Conservation (phyloP, 1,139 yeast genomes). For the Zygotorulaspora mrakii region DNA sequence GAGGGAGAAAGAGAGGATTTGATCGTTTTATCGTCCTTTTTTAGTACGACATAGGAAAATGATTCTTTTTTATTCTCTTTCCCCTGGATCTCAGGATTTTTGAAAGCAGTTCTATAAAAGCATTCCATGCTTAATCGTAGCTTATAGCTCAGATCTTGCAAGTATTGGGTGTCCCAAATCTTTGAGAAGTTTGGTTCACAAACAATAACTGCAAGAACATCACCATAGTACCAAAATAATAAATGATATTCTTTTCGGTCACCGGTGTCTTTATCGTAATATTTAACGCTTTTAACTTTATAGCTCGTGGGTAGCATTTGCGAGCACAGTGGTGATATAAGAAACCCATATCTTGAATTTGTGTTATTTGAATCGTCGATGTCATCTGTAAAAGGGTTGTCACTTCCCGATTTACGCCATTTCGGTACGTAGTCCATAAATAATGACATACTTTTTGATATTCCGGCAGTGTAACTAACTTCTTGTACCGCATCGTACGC, state of each 20-base stretch:
- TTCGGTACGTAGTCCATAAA: slow-evolving; percentile 31
- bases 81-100: neutral
- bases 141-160: slow-evolving; percentile 26
- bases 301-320: slow-evolving; percentile 27
- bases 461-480: slow-evolving; percentile 36
- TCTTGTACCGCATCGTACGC: slow-evolving; percentile 37
- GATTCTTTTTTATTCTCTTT: slow-evolving; percentile 9
- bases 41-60: slow-evolving; percentile 23
- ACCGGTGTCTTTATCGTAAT: slow-evolving; percentile 19
- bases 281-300: slow-evolving; percentile 22
- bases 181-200: slow-evolving; percentile 26
- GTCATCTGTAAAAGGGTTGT: neutral
- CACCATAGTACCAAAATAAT: slow-evolving; percentile 34
- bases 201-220: slow-evolving; percentile 26
- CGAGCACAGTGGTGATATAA: slow-evolving; percentile 32
- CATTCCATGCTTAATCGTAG: slow-evolving; percentile 24
- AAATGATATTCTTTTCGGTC: slow-evolving; percentile 20
- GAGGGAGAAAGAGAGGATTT: slow-evolving; percentile 27
- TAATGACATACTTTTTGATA: slow-evolving; percentile 31
- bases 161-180: slow-evolving; percentile 31
- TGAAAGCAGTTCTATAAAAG: slow-evolving; percentile 20
- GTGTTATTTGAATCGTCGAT: neutral
- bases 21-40: slow-evolving; percentile 16
- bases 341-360: slow-evolving; percentile 26
- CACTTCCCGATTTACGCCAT: slow-evolving; percentile 12